A percentile compares a stretch with the other conserved stretches of the same genome.
These are phyloP conservation scores for Petrea volubilis DNA, from an alignment of 257 asterid genomes.

Conservation along the genomic window DNA sequence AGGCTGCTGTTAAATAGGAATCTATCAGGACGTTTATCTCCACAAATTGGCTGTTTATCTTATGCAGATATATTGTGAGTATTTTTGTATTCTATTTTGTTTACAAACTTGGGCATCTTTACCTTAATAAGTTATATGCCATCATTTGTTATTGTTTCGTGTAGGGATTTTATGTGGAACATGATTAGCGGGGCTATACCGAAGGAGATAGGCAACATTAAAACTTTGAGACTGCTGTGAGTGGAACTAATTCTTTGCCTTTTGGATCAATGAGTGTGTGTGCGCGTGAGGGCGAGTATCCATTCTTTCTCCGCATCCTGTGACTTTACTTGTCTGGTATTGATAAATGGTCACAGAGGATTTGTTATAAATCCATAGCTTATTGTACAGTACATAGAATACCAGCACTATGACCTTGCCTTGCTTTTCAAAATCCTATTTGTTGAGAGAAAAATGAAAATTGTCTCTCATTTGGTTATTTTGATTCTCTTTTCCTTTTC, in stretches of 20 bases:
- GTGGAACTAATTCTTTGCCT: slow-evolving; percentile 31
- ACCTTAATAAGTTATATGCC: neutral
- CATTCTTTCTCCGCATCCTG: too few species aligned
- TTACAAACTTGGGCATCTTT: too few species aligned
- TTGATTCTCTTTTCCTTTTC: neutral
- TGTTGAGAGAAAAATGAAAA: neutral
- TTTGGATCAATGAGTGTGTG: neutral
- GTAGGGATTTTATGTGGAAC: slow-evolving; percentile 93
- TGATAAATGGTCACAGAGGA: neutral
- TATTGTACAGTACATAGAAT: neutral
- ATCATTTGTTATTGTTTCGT: slow-evolving; percentile 9
- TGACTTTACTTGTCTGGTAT: neutral
- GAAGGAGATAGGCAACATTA: slow-evolving; percentile 77
- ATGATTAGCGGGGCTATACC: slow-evolving; percentile 74
- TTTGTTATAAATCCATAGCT: neutral
- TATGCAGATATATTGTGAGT: slow-evolving; percentile 69
- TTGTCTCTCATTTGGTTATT: neutral
- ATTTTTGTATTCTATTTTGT: too few species aligned
- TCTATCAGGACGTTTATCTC: slow-evolving; percentile 75
- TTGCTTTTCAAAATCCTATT: neutral
- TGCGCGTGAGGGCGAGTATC: too few species aligned
- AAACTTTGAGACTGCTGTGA: slow-evolving; percentile 64
- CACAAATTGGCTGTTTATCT: slow-evolving; percentile 73
- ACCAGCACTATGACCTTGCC: too few species aligned
- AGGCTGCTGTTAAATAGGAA: slow-evolving; percentile 54